Evolutionary conservation across 2,329 filamentous ascomycete genomes (phyloP).

Genomic region (Didymella pomorum): DNA sequence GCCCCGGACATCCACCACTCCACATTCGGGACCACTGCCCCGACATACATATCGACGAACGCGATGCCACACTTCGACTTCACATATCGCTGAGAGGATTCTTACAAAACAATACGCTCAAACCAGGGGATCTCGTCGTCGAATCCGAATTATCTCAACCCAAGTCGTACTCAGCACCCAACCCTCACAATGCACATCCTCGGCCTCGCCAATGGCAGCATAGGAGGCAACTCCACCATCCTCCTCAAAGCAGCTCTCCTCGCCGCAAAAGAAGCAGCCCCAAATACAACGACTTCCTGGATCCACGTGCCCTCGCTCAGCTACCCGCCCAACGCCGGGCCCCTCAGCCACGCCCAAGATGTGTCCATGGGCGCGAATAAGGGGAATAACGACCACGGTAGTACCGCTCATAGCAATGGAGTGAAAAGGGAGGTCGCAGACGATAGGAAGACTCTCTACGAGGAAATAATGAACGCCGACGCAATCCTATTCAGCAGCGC

Average conservation of each 20-base stretch:
- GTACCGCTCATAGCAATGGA: neutral
- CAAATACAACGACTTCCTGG: conserved; percentile 19
- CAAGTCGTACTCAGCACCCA: neutral
- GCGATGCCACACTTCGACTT: neutral
- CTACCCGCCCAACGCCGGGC: conserved; percentile 18
- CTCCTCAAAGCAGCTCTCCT: conserved; percentile 20
- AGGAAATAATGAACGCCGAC: conserved; percentile 18
- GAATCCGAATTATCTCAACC: neutral
- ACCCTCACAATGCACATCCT: conserved; percentile 21
- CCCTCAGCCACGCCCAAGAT: conserved; percentile 8
- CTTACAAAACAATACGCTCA: neutral
- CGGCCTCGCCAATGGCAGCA: conserved; percentile 21
- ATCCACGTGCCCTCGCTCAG: conserved; percentile 19
- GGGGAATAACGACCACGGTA: conserved; percentile 7
- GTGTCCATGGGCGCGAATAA: conserved; percentile 14
- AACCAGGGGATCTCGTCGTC: neutral
- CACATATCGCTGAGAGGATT: neutral
- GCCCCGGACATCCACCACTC: neutral
- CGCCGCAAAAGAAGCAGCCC: neutral
- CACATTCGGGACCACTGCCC: neutral
- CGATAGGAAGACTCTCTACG: conserved; percentile 10
- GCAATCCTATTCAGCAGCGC: conserved; percentile 18
- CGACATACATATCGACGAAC: neutral
- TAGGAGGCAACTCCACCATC: conserved; percentile 21
- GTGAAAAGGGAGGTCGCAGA: neutral